Percentiles rank a stretch among this genome's conserved stretches.
These are phyloP conservation scores for Zelopaecilomyces penicillatus DNA, from an alignment of 2,329 filamentous ascomycete genomes.

Conservation along the genomic window DNA sequence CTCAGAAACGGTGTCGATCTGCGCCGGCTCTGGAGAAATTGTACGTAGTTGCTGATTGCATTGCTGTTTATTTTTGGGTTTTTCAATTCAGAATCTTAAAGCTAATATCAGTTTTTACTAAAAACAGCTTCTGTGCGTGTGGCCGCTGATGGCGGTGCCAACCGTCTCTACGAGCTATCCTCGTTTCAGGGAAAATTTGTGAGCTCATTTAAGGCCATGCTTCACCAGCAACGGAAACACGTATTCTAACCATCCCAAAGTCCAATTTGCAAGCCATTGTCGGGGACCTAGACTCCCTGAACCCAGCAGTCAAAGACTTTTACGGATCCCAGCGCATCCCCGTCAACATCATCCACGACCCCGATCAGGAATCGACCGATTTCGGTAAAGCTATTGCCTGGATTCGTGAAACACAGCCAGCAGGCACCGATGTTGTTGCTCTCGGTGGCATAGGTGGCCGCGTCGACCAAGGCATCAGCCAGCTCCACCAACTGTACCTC, in stretches of 20 bases:
- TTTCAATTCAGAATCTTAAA: no score
- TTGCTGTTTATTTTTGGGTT: neutral
- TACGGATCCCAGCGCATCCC: slow-evolving; percentile 47
- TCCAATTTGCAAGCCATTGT: slow-evolving; percentile 64
- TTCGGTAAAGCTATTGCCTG: slow-evolving; percentile 73
- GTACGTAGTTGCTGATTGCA: slow-evolving; percentile 22
- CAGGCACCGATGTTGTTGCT: slow-evolving; percentile 58
- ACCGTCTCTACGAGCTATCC: slow-evolving; percentile 52
- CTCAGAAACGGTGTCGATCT: slow-evolving; percentile 37
- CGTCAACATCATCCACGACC: slow-evolving; percentile 58
- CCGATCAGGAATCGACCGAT: slow-evolving; percentile 84
- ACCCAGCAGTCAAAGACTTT: slow-evolving; percentile 51
- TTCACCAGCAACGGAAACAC: neutral
- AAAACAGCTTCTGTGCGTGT: slow-evolving; percentile 55
- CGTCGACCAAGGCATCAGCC: slow-evolving; percentile 84
- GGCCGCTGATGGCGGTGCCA: slow-evolving; percentile 88
- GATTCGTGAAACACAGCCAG: slow-evolving; percentile 34
- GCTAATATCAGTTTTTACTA: neutral
- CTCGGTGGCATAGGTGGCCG: slow-evolving; percentile 81
- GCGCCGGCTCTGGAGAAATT: slow-evolving; percentile 41
- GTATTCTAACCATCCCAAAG: slow-evolving; percentile 20
- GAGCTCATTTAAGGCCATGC: slow-evolving; percentile 12
- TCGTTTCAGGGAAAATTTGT: slow-evolving; percentile 36
- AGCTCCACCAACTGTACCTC: slow-evolving; percentile 75
- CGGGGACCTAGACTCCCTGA: slow-evolving; percentile 84